Base-by-base conservation (phyloP, 2,329 filamentous ascomycete species). In the Ophiostoma piceae region DNA sequence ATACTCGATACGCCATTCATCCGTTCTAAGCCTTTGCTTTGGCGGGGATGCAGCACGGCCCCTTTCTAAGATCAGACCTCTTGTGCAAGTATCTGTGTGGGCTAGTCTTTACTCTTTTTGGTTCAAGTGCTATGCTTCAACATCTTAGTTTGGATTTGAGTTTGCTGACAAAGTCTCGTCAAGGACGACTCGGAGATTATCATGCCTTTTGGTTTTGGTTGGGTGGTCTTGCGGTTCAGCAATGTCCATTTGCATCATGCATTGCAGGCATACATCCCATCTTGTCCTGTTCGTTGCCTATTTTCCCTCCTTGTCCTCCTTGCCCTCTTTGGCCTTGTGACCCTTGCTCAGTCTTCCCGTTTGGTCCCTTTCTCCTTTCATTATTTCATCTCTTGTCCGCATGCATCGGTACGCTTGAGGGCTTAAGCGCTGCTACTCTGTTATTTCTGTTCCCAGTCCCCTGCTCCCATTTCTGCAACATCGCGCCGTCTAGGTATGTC, bases 11-110 rank as follows among this genome's bases (percentile, higher is more conserved):
- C 51, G n/a, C 51, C n/a, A 57, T 57, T 22, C 51, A 26, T 16
- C 51, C 51, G 51, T 26, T 57, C 66, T 29, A 66, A 68, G 67
- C 69, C 67, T 57, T 57, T 57, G 57, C 26, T 70, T 43, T 60
- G 43, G 60, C 43, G 32, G 67, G 66, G 68, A 66, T 54, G 41
- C 43, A 68, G 47, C 47, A 37, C 67, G 32, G 39, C 43, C 57
- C 57, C 57, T 35, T 62, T 62, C 22, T 32, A 29, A 32, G 57
- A 62, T 32, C 57, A 62, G 57, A 32, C 57, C 57, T 57, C 51
- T 57, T 57, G 51, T 57, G n/a, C n/a, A 66, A 29, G 65, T 67
- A 57, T 54, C 26, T 12, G 26, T 69, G 14, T 41, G 62, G 43
- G 67, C 32, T 8, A 16, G n/a, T 32, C 32, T 26, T 4, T 35